Percentiles rank a stretch among this genome's conserved stretches.
phyloP scores from a whole-genome alignment of 768 basidiomycete species.

The Coprinellus micaceus region DNA sequence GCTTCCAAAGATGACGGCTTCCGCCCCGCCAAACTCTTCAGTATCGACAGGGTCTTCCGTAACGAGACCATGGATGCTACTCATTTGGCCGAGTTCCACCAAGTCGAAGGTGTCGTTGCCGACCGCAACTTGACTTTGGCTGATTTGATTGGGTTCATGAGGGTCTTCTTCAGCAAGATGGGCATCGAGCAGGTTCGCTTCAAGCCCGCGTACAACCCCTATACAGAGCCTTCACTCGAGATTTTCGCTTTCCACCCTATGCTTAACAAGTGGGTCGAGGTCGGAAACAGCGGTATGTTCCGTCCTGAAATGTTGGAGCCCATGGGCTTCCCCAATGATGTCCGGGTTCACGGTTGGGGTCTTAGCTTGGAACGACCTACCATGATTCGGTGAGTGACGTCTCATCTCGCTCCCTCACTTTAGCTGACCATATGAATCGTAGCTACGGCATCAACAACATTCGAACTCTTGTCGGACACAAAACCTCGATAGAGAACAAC shows the following conservation, averaged over 20 bases:
- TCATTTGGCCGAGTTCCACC: conserved; percentile 98
- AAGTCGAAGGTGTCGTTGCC: conserved; percentile 99
- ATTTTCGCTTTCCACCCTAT: conserved; percentile 98
- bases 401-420: not conserved
- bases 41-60: conserved; percentile 96
- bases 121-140: conserved; percentile 90
- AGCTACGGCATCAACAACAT: conserved; percentile 99
- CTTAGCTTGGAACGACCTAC: conserved; percentile 92
- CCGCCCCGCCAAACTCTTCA: conserved; percentile 90
- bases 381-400: conserved; percentile 82
- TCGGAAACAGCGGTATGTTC: conserved; percentile 99
- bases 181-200: conserved; percentile 91
- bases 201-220: conserved; percentile 99
- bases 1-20: conserved; percentile 66
- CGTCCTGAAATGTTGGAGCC: conserved; percentile 98
- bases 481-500: conserved; percentile 85
- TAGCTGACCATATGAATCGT: not conserved
- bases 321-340: conserved; percentile 96
- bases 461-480: conserved; percentile 94
- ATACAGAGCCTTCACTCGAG: conserved; percentile 97
- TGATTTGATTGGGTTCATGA: conserved; percentile 98
- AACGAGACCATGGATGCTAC: conserved; percentile 99
- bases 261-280: conserved; percentile 93
- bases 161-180: conserved; percentile 97
- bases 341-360: conserved; percentile 97